These are phyloP conservation scores for Plectosphaerella plurivora DNA, from an alignment of 2,329 filamentous ascomycete species.

Conservation along the genomic window DNA sequence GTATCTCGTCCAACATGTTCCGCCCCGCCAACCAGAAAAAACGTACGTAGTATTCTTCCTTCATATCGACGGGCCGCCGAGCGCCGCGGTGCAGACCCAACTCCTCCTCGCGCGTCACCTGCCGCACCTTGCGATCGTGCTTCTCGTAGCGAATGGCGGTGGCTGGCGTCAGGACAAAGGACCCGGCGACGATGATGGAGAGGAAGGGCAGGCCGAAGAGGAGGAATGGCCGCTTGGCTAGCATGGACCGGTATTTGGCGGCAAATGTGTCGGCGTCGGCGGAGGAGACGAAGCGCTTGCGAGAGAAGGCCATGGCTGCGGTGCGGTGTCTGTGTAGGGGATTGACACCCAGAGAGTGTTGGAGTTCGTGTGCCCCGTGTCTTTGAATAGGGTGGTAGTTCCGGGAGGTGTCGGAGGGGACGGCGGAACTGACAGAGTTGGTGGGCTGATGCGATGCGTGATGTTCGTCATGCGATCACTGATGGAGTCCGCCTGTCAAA, in stretches of 20 bases:
- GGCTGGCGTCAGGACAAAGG: constrained; percentile 90
- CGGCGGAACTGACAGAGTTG: no score
- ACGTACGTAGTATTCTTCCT: constrained; percentile 83
- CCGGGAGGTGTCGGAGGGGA: background rate
- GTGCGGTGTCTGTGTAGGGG: constrained; percentile 13
- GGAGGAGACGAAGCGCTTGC: constrained; percentile 66
- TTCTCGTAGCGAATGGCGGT: constrained; percentile 92
- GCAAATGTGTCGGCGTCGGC: constrained; percentile 66
- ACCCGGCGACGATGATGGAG: constrained; percentile 81
- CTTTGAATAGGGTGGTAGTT: background rate
- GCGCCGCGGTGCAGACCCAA: constrained; percentile 70
- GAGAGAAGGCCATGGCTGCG: constrained; percentile 59
- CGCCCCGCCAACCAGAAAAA: constrained; percentile 1
- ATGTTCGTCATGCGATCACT: no score
- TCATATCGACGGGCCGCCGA: constrained; percentile 66
- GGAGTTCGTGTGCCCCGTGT: background rate
- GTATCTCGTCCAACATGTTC: background rate
- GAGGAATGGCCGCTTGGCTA: constrained; percentile 79
- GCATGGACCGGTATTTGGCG: constrained; percentile 68
- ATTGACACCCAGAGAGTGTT: background rate
- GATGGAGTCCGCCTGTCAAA: no score
- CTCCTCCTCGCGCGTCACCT: constrained; percentile 81
- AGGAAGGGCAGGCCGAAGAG: constrained; percentile 95
- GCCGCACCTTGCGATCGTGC: constrained; percentile 83
- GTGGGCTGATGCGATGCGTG: background rate